Evolutionary conservation across 352 stramenopile genomes (phyloP), one percentile per base, ranked within the genome.

Genomic region (Pythium aphanidermatum): DNA sequence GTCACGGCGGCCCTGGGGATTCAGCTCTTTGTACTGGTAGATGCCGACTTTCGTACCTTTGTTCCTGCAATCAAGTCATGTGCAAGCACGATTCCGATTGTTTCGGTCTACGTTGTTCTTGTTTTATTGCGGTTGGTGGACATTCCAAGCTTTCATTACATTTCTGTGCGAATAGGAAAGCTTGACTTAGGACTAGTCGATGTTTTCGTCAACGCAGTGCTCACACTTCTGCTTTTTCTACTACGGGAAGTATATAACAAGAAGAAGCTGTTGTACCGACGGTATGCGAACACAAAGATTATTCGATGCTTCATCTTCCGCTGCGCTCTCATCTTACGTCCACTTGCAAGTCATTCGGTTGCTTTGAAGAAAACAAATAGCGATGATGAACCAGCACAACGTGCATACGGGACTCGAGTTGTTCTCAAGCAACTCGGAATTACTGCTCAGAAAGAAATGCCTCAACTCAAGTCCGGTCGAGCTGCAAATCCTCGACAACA

Each of bases 1-100:
- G 16, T 37, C 0, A 33, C 33, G 9, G 19, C 11, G 2, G 13
- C 17, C 10, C 11, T 49, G 5, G 38, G 33, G n/a, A 32, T 37
- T 4, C 35, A 61, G 23, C 27, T 51, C 4, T 26, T 42, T 13
- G 32, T 61, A 2, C 20, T 48, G 9, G 27, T 61, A 19, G 52
- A 61, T 26, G 44, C 52, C 16, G 55, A 61, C 32, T 61, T 61
- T n/a, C 52, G 52, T 23, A 55, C 52, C 16, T 51, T 61, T 19
- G 25, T 46, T 10, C 39, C 39, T 2, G 46, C 39, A 1, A 29
- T 61, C 38, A 38, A 41, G 26, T 42, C 32, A 1, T 46, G 38
- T 32, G 44, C 38, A 4, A 20, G 26, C 3, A 31, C 52, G 7
- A 41, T 55, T 19, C 52, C 46, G 1, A 21, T 46, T 2, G 28